Conservation (phyloP, 164 flowering plant species). For the Piper betle region DNA sequence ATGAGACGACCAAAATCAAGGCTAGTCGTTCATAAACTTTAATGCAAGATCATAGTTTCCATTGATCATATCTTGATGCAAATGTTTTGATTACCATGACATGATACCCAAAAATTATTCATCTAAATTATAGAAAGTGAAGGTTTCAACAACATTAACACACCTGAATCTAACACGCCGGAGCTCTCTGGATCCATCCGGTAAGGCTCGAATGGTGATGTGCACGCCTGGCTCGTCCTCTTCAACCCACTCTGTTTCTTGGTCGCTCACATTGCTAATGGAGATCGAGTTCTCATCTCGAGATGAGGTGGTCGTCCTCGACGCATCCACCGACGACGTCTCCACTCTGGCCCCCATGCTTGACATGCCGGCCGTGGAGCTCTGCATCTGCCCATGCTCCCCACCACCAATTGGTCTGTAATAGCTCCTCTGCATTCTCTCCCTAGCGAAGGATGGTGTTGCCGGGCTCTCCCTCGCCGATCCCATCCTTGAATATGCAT, state of each 20-base stretch:
- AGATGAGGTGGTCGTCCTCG: constrained; percentile 75
- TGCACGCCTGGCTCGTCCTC: constrained; percentile 97
- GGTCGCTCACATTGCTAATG: constrained; percentile 76
- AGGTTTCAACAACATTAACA: not conserved
- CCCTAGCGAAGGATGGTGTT: constrained; percentile 37
- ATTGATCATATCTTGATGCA: too few species aligned
- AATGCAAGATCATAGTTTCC: too few species aligned
- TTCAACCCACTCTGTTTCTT: constrained; percentile 87
- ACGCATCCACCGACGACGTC: constrained; percentile 54
- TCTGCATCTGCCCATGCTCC: constrained; percentile 30
- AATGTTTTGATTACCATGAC: too few species aligned
- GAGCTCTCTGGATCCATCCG: constrained; percentile 88
- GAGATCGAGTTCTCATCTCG: constrained; percentile 84
- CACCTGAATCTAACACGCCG: constrained; percentile 98
- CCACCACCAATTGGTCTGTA: constrained; percentile 26
- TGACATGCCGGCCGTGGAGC: constrained; percentile 36
- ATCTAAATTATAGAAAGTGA: not conserved
- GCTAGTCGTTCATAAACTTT: too few species aligned
- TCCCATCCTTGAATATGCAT: constrained; percentile 67
- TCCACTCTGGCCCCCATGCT: constrained; percentile 35
- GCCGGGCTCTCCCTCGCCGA: constrained; percentile 81
- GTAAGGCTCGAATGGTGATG: constrained; percentile 83
- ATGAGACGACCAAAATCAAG: too few species aligned
- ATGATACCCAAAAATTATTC: too few species aligned
- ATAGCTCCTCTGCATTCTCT: constrained; percentile 46